Conservation (phyloP, 257 asterid species). For the Jacaranda mimosifolia region DNA sequence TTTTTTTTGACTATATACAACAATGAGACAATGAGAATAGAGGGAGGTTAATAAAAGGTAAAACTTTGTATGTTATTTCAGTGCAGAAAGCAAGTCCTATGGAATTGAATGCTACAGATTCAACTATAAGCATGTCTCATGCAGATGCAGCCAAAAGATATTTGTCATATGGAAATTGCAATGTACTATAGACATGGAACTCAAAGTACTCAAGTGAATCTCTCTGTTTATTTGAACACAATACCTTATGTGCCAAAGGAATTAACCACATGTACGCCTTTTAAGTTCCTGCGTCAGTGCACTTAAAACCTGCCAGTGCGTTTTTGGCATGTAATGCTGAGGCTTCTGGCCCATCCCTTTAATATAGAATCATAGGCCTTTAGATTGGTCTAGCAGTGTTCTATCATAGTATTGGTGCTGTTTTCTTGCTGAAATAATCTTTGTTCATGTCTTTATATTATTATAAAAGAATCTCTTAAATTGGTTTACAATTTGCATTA, state of each 20-base stretch:
- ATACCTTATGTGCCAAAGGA: neutral
- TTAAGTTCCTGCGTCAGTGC: neutral
- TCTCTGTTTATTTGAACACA: neutral
- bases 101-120: conserved; percentile 21
- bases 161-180: conserved; percentile 8
- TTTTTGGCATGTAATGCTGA: neutral
- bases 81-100: neutral
- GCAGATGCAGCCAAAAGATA: conserved; percentile 24
- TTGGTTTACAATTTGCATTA: no score
- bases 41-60: neutral
- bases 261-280: neutral
- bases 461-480: no score
- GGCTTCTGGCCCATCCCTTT: neutral
- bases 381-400: neutral
- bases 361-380: neutral
- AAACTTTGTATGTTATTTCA: neutral
- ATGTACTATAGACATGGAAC: neutral
- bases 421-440: no score
- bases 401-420: neutral
- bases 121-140: conserved; percentile 8
- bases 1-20: neutral
- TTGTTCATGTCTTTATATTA: no score
- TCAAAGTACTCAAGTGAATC: neutral
- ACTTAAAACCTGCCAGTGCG: neutral
- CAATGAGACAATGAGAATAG: neutral